phyloP scores from a whole-genome alignment of 371 early-diverging fungal species.

The Mucor plumbeus region DNA sequence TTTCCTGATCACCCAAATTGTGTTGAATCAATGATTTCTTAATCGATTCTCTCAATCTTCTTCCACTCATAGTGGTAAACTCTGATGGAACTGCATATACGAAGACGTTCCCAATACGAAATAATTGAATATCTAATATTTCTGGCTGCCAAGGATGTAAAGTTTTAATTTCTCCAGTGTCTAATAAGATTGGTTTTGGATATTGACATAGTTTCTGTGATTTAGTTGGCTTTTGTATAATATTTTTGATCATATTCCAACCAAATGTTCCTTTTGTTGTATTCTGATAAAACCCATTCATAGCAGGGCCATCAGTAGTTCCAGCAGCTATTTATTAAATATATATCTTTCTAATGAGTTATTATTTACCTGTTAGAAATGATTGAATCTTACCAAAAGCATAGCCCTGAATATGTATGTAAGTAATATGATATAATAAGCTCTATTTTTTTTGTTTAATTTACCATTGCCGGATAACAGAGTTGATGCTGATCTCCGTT shows the following conservation, averaged over 20 bases:
- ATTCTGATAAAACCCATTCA: constrained; percentile 47
- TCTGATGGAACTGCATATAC: constrained; percentile 65
- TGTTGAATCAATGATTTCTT: constrained; percentile 42
- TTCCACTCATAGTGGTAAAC: constrained; percentile 72
- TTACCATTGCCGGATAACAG: constrained; percentile 55
- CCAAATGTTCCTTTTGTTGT: constrained; percentile 43
- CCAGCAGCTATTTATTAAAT: constrained; percentile 55
- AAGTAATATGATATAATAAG: constrained; percentile 8
- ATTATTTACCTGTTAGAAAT: too few relatives aligned
- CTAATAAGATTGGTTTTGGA: constrained; percentile 66
- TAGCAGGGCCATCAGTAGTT: constrained; percentile 65
- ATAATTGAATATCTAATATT: constrained; percentile 61
- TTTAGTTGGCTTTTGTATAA: constrained; percentile 46
- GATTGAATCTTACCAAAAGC: constrained; percentile 34
- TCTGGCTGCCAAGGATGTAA: constrained; percentile 64
- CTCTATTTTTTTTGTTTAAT: background rate
- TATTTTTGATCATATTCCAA: constrained; percentile 50
- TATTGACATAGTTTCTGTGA: constrained; percentile 56
- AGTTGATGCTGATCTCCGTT: constrained; percentile 28
- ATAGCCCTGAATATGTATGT: constrained; percentile 30
- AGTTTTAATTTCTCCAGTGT: constrained; percentile 60
- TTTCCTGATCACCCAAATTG: constrained; percentile 49
- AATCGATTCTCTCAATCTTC: constrained; percentile 53
- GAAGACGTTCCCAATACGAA: constrained; percentile 56
- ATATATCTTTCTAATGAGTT: background rate